Evolutionary conservation across 2,329 filamentous ascomycete species (phyloP).

Genomic region (Hirsutella thompsonii): DNA sequence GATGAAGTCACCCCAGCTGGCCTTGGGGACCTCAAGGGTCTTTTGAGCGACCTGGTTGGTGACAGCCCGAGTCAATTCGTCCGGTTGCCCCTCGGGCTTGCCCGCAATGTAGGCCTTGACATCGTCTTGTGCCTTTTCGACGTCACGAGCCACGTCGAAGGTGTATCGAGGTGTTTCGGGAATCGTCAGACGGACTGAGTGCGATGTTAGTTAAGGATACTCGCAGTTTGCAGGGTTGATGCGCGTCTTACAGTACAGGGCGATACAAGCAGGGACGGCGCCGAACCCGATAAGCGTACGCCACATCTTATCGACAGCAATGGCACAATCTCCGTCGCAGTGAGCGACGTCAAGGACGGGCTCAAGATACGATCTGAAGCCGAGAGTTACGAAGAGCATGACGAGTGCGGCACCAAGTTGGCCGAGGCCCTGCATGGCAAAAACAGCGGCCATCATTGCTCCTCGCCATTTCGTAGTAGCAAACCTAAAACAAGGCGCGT

Average conservation of each 20-base stretch:
- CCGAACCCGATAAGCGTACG: conserved; percentile 69
- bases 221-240: no score
- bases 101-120: conserved; percentile 63
- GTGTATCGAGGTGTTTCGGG: conserved; percentile 83
- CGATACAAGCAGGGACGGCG: conserved; percentile 66
- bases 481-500: conserved; percentile 22
- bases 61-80: conserved; percentile 52
- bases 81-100: conserved; percentile 46
- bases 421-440: conserved; percentile 78
- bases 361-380: conserved; percentile 53
- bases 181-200: conserved; percentile 54
- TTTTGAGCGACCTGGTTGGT: conserved; percentile 39
- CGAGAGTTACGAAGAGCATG: conserved; percentile 60
- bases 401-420: conserved; percentile 66
- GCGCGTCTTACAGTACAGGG: conserved; percentile 50
- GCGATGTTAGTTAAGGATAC: background rate
- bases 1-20: conserved; percentile 59
- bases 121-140: conserved; percentile 61
- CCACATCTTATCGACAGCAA: conserved; percentile 74
- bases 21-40: conserved; percentile 52
- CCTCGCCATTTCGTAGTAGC: conserved; percentile 76
- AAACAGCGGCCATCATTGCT: conserved; percentile 78
- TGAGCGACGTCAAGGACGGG: conserved; percentile 33
- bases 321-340: conserved; percentile 32
- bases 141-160: conserved; percentile 65